phyloP scores from a whole-genome alignment of 169 alveolate genomes.

The Cryptosporidium parvum region DNA sequence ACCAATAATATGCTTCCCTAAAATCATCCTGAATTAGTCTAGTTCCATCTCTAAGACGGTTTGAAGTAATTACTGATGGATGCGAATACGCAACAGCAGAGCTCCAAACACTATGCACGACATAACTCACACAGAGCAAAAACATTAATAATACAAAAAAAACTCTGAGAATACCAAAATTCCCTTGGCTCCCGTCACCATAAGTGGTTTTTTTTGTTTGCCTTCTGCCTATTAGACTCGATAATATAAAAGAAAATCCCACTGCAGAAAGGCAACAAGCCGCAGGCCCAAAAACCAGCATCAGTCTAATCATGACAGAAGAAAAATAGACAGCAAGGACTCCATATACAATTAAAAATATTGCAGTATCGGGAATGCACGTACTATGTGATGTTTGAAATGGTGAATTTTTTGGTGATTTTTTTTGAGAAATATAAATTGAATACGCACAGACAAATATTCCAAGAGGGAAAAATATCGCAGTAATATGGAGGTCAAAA shows the following conservation, averaged over 20 bases:
- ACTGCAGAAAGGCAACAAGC: conserved; percentile 93
- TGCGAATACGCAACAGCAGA: conserved; percentile 93
- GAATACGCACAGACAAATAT: conserved; percentile 75
- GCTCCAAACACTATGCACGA: conserved; percentile 91
- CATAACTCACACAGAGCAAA: conserved; percentile 81
- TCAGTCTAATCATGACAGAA: conserved; percentile 97
- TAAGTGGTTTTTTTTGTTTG: not conserved
- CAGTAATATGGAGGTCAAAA: conserved; percentile 88
- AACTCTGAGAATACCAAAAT: not conserved
- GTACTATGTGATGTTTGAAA: conserved; percentile 78
- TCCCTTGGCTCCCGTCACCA: conserved; percentile 39
- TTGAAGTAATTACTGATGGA: conserved; percentile 92
- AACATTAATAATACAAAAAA: conserved; percentile 51
- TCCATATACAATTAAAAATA: conserved; percentile 92
- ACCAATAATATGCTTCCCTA: conserved; percentile 98
- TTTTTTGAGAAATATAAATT: conserved; percentile 77
- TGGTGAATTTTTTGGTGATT: conserved; percentile 59
- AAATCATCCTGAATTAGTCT: conserved; percentile 95
- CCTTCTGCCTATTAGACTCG: conserved; percentile 76
- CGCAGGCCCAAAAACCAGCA: conserved; percentile 95
- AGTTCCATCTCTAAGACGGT: conserved; percentile 86
- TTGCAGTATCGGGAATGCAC: conserved; percentile 89
- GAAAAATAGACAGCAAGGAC: conserved; percentile 94
- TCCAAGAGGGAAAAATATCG: conserved; percentile 87
- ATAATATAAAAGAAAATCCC: conserved; percentile 90